These are phyloP conservation scores for Pinguiococcus pyrenoidosus DNA, from an alignment of 108 stramenopile species.

Conservation along the genomic window DNA sequence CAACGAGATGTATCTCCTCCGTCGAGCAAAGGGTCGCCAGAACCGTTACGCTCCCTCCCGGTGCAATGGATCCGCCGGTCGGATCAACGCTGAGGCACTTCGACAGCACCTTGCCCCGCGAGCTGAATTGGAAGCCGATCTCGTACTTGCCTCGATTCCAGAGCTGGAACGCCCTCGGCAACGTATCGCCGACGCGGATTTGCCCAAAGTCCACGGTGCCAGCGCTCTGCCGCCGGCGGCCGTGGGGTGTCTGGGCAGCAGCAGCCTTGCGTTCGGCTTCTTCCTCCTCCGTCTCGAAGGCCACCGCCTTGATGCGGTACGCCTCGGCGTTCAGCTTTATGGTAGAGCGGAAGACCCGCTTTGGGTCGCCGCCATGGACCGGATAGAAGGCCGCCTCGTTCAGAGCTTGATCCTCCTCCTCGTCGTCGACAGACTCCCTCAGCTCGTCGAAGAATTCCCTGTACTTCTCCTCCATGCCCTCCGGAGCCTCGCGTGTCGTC, in stretches of 20 bases:
- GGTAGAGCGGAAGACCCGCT: background rate
- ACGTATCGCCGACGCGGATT: constrained; percentile 32
- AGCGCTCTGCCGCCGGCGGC: constrained; percentile 2
- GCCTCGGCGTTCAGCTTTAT: constrained; percentile 34
- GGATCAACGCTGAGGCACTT: constrained; percentile 25
- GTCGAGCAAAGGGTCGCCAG: constrained; percentile 24
- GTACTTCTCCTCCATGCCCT: background rate
- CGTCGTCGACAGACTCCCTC: no score
- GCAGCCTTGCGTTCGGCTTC: background rate
- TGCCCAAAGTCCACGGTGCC: constrained; percentile 35
- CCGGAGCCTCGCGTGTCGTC: background rate
- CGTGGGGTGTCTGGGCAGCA: background rate
- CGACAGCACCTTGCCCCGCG: constrained; percentile 11
- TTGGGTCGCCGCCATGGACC: no score
- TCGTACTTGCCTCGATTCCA: constrained; percentile 41
- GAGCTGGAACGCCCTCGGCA: constrained; percentile 18
- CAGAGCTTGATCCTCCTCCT: no score
- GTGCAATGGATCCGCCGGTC: constrained; percentile 16
- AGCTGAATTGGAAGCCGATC: constrained; percentile 23
- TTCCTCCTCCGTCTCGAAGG: constrained; percentile 26
- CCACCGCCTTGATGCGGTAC: constrained; percentile 39
- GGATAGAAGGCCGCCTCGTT: no score
- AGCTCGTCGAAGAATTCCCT: no score
- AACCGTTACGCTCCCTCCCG: constrained; percentile 27
- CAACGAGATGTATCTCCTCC: constrained; percentile 19